Evolutionary conservation across 805 yeast genomes (phyloP).

Genomic region (Sugiyamaella marilandica): DNA sequence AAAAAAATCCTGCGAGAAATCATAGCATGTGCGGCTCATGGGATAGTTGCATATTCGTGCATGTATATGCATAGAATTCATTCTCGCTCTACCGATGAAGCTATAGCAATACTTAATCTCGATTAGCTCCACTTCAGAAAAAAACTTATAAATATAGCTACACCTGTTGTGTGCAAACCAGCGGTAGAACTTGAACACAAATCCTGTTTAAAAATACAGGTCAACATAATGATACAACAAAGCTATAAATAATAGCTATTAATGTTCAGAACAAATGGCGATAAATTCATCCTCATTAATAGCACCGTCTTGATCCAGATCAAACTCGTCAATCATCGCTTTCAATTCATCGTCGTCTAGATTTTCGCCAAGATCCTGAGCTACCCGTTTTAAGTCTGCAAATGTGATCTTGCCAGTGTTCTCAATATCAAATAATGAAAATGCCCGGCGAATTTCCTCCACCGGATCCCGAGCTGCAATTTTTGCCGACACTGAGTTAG

Average conservation of each 20-base stretch:
- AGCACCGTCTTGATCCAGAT: conserved; percentile 92
- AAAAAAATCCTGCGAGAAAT: not conserved
- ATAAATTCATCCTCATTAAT: conserved; percentile 88
- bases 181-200: too few relatives aligned
- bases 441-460: conserved; percentile 88
- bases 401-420: conserved; percentile 79
- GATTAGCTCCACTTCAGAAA: too few relatives aligned
- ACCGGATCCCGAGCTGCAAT: conserved; percentile 86
- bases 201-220: too few relatives aligned
- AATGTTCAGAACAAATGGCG: conserved; percentile 70
- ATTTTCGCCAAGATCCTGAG: conserved; percentile 89
- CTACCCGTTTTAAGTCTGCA: conserved; percentile 78
- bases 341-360: conserved; percentile 85
- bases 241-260: not conserved
- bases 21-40: not conserved
- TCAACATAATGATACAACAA: too few relatives aligned
- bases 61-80: too few relatives aligned
- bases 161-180: too few relatives aligned
- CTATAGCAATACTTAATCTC: too few relatives aligned
- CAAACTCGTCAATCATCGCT: conserved; percentile 98
- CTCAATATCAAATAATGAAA: conserved; percentile 83
- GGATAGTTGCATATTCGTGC: not conserved
- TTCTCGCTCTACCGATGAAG: too few relatives aligned
- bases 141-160: too few relatives aligned
- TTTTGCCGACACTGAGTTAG: conserved; percentile 58